Evolutionary conservation across 345 rosid species (phyloP), one percentile per base, ranked within the genome.

Genomic region (Eucalyptus curtisii): DNA sequence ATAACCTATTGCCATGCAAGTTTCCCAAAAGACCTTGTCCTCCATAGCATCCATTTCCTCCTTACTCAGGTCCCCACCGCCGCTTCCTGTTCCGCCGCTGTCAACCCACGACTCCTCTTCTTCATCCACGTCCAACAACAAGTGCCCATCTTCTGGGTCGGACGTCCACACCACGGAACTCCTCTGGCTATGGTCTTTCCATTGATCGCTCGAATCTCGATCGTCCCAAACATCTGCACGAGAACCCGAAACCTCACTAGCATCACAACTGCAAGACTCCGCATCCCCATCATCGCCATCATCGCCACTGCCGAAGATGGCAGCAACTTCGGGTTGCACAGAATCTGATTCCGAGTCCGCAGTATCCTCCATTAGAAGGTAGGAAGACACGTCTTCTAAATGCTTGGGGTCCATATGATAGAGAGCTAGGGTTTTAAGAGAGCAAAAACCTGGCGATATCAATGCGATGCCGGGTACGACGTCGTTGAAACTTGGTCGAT

Each of bases 21-120:
- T 92, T 86, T 95, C 96, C 97, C 97, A 95, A 50, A 95, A 95
- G 80, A 92, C 91, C 37, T 91, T 90, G 71, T 95, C 97, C 88
- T 95, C 95, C 95, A 95, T 93, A 27, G 91, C 90, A 88, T 94
- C 95, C 89, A 90, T 88, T 15, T 79, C 89, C 68, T 93, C 91
- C 86, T 89, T 93, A 25, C 92, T 92, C 27, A 80, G 10, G 48
- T 88, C 90, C 30, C 7, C n/a, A 40, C 82, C 45, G 37, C 47
- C 13, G n/a, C 89, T 90, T 40, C 45, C 52, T 55, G 30, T 55
- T 55, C 85, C 16, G 84, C 84, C 27, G 30, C 15, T 76, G 84
- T 76, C 47, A 25, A 76, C 30, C 87, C 53, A 89, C 0, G 89
- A 81, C 24, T 88, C 89, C 88, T 87, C 94, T 86, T 89, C 94